A percentile compares a stretch with the other conserved stretches of the same genome.
Evolutionary conservation across 108 stramenopile genomes (phyloP).

Genomic region (Skeletonema marinoi): DNA sequence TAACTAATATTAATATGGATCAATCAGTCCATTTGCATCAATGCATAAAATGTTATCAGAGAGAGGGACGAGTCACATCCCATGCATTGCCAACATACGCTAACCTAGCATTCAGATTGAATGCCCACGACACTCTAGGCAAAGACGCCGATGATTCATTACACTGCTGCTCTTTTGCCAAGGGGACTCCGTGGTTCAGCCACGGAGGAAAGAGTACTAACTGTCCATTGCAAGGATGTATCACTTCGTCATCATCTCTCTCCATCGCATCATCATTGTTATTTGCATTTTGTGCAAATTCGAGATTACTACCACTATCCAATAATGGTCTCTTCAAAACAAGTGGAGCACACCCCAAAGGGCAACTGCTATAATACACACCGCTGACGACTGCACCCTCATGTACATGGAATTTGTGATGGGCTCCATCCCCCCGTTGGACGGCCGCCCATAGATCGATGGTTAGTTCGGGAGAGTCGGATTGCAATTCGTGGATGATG

Average conservation of each 20-base stretch:
- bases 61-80: conserved; percentile 10
- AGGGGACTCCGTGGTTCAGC: conserved; percentile 24
- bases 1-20: no score
- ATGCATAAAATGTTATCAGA: no score
- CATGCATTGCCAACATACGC: conserved; percentile 24
- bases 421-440: conserved; percentile 18
- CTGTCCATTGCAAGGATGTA: conserved; percentile 28
- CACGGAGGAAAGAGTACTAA: conserved; percentile 26
- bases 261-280: not conserved
- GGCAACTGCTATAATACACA: conserved; percentile 27
- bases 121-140: conserved; percentile 31
- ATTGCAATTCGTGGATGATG: conserved; percentile 6
- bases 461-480: conserved; percentile 4
- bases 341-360: conserved; percentile 26
- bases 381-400: conserved; percentile 28
- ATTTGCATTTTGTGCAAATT: not conserved
- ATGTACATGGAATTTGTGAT: conserved; percentile 31
- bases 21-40: no score
- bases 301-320: not conserved
- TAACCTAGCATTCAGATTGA: conserved; percentile 26
- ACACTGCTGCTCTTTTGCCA: not conserved
- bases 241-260: conserved; percentile 9
- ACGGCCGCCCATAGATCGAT: conserved; percentile 37
- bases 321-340: conserved; percentile 7
- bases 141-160: not conserved